phyloP scores from a whole-genome alignment of 1,284 basidiomycete species.

The Hemileia vastatrix region DNA sequence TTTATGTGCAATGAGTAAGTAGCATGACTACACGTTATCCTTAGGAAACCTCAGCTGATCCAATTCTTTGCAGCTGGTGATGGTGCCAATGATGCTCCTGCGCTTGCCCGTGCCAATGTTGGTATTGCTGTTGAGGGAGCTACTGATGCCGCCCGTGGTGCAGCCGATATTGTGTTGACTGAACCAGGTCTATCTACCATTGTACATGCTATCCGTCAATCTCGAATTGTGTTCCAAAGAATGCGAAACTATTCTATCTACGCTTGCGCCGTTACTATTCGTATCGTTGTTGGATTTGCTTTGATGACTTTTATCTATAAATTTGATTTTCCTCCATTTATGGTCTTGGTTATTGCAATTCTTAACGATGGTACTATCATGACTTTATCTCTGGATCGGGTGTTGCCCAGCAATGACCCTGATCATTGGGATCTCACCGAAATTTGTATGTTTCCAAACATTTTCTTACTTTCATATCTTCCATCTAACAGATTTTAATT shows the following conservation, averaged over 20 bases:
- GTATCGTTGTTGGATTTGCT: slow-evolving; percentile 95
- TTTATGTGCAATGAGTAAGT: slow-evolving; percentile 18
- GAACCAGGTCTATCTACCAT: slow-evolving; percentile 94
- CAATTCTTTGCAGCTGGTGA: slow-evolving; percentile 63
- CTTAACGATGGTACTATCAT: slow-evolving; percentile 92
- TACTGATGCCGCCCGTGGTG: slow-evolving; percentile 87
- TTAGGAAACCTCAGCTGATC: neutral
- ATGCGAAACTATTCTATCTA: slow-evolving; percentile 45
- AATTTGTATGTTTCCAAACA: slow-evolving; percentile 52
- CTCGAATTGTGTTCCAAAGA: slow-evolving; percentile 69
- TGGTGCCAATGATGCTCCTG: slow-evolving; percentile 92
- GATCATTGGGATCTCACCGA: slow-evolving; percentile 94
- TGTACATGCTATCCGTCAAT: slow-evolving; percentile 88
- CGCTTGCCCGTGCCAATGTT: slow-evolving; percentile 58
- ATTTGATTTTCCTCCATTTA: slow-evolving; percentile 98
- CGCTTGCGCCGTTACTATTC: slow-evolving; percentile 85
- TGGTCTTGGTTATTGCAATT: slow-evolving; percentile 94
- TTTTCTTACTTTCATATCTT: neutral
- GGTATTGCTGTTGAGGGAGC: slow-evolving; percentile 76
- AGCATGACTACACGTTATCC: neutral
- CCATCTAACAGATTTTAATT: neutral
- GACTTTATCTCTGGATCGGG: slow-evolving; percentile 94
- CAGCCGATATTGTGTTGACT: slow-evolving; percentile 87
- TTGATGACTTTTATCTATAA: slow-evolving; percentile 90
- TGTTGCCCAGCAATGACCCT: slow-evolving; percentile 71